These are phyloP conservation scores for Centella asiatica DNA, from an alignment of 129 eudicot genomes.

Conservation along the genomic window DNA sequence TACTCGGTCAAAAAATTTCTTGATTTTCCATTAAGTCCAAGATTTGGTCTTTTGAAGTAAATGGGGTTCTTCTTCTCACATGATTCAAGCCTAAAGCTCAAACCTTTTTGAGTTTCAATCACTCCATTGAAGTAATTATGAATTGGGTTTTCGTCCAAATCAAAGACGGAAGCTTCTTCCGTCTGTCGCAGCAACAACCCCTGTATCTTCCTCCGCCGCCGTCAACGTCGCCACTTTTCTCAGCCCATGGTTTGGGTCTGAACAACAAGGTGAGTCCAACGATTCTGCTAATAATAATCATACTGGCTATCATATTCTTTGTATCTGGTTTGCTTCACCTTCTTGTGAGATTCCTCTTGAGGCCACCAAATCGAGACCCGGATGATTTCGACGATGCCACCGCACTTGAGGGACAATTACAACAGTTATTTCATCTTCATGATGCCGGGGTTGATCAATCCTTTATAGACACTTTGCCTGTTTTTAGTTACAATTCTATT, in stretches of 20 bases:
- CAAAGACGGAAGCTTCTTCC: conserved; percentile 11
- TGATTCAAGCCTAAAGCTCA: conserved; percentile 16
- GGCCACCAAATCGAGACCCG: conserved; percentile 47
- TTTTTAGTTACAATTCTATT: conserved; percentile 62
- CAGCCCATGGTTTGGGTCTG: conserved; percentile 19
- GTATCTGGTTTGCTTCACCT: conserved; percentile 82
- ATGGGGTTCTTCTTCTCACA: conserved; percentile 21
- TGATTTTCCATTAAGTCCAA: too few relatives aligned
- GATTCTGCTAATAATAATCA: conserved; percentile 55
- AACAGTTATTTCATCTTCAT: conserved; percentile 75
- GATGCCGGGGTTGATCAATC: conserved; percentile 90
- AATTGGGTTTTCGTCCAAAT: conserved; percentile 16
- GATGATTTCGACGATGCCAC: conserved; percentile 57
- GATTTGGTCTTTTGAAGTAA: conserved; percentile 5
- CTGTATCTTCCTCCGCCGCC: conserved; percentile 18
- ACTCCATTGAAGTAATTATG: conserved; percentile 18
- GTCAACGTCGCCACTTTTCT: not conserved
- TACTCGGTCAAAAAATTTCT: not conserved
- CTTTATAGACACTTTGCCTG: conserved; percentile 76
- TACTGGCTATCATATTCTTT: conserved; percentile 69
- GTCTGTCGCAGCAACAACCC: conserved; percentile 19
- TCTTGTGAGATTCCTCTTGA: conserved; percentile 54
- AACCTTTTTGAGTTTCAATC: conserved; percentile 12
- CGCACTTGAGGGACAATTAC: conserved; percentile 78
- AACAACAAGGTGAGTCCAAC: conserved; percentile 65